phyloP scores from a whole-genome alignment of 345 rosid genomes.

The Brassica napus region Da-Ae NC_063446.1:63523501-63524000 shows the following conservation, averaged over 20 bases:
- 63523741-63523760: conserved; percentile 78
- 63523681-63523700: conserved; percentile 32
- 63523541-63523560: conserved; percentile 87
- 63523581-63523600: conserved; percentile 53
- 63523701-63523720: conserved; percentile 83
- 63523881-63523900: neutral
- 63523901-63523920: conserved; percentile 32
- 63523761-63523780: conserved; percentile 62
- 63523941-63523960: conserved; percentile 32
- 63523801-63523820: conserved; percentile 89
- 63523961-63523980: conserved; percentile 14
- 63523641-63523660: conserved; percentile 20
- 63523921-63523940: conserved; percentile 34
- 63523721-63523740: conserved; percentile 78
- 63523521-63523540: conserved; percentile 64
- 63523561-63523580: conserved; percentile 86
- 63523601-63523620: conserved; percentile 36
- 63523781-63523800: conserved; percentile 52
- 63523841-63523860: conserved; percentile 26
- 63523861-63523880: conserved; percentile 32
- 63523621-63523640: conserved; percentile 39
- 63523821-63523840: neutral
- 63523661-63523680: conserved; percentile 1
- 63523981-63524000: conserved; percentile 29
- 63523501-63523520: conserved; percentile 53